Conservation (phyloP, 805 yeast genomes). For the Spathaspora sp. region DNA sequence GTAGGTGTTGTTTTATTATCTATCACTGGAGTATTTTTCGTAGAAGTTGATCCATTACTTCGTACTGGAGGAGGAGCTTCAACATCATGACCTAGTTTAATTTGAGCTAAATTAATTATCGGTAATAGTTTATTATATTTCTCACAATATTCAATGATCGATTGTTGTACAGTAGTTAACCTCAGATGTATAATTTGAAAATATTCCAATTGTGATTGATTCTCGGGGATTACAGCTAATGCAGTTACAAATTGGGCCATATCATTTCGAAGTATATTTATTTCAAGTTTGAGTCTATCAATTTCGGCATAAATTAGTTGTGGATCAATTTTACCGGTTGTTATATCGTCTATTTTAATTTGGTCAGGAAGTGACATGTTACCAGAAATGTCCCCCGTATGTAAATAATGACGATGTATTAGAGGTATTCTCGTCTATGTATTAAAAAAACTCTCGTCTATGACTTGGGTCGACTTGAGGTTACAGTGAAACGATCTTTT, state of each 20-base stretch:
- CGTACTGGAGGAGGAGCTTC: constrained; percentile 32
- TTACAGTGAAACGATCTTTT: not conserved
- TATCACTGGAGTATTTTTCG: constrained; percentile 4
- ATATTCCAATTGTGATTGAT: constrained; percentile 33
- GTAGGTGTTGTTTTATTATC: constrained; percentile 4
- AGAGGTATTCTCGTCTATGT: no score
- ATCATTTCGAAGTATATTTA: constrained; percentile 38
- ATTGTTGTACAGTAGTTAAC: constrained; percentile 33
- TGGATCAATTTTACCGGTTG: constrained; percentile 40
- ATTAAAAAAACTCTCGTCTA: not conserved
- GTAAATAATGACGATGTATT: no score
- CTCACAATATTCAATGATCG: constrained; percentile 40
- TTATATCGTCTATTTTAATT: constrained; percentile 40
- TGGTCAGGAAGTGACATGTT: constrained; percentile 23
- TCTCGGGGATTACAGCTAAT: constrained; percentile 28
- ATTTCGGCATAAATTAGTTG: constrained; percentile 40
- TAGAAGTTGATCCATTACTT: constrained; percentile 1
- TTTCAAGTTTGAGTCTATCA: constrained; percentile 39
- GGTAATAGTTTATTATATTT: constrained; percentile 47
- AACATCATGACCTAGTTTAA: constrained; percentile 47
- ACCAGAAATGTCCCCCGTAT: not conserved
- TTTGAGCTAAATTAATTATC: constrained; percentile 47
- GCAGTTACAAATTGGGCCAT: constrained; percentile 36
- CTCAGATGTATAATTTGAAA: constrained; percentile 32
- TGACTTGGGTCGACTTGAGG: not conserved